phyloP scores from a whole-genome alignment of 2,329 filamentous ascomycete species.

The Akanthomyces muscarius region DNA sequence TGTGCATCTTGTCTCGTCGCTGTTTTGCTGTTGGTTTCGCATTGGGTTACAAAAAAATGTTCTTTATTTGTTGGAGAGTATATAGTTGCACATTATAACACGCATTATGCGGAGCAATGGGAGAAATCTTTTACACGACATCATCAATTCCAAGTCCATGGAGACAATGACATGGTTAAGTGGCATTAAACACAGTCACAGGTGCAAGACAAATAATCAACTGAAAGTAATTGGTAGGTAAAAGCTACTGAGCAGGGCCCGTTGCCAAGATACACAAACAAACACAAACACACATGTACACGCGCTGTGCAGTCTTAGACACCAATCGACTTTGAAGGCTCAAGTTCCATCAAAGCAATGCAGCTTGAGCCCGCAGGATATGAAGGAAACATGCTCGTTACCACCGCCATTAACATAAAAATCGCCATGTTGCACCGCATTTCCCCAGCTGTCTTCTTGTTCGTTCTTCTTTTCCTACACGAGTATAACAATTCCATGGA shows the following conservation, averaged over 20 bases:
- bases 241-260: conserved; percentile 7
- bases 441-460: neutral
- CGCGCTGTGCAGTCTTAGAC: conserved; percentile 11
- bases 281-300: conserved; percentile 9
- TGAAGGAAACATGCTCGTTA: conserved; percentile 9
- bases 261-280: conserved; percentile 1
- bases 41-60: neutral
- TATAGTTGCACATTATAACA: conserved; percentile 12
- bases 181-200: neutral
- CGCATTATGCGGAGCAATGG: conserved; percentile 16
- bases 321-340: conserved; percentile 3
- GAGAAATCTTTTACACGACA: neutral
- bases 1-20: neutral
- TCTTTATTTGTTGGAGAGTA: neutral
- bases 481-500: conserved; percentile 14
- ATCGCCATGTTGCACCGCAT: conserved; percentile 12
- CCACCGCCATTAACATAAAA: conserved; percentile 16
- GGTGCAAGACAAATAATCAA: neutral
- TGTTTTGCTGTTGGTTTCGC: neutral
- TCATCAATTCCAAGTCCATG: neutral
- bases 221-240: conserved; percentile 10
- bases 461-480: conserved; percentile 16
- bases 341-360: conserved; percentile 12
- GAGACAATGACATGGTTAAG: too few relatives aligned
- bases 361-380: conserved; percentile 7